phyloP scores from a whole-genome alignment of 2,329 filamentous ascomycete species.

The Xylariaceae sp. region DNA sequence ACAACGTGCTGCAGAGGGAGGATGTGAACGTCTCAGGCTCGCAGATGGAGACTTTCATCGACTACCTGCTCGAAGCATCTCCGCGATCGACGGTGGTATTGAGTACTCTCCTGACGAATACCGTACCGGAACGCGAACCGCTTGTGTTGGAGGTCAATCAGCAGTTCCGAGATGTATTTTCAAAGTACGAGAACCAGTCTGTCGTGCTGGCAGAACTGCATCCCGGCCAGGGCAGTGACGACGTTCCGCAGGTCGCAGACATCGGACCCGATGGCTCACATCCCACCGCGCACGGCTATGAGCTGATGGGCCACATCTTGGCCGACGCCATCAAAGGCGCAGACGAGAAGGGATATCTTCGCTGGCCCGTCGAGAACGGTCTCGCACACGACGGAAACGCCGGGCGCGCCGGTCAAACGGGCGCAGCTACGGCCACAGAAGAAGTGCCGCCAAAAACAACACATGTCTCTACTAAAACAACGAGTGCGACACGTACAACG shows the following conservation, averaged over 20 bases:
- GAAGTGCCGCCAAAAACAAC: constrained; percentile 11
- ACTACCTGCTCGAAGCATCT: constrained; percentile 27
- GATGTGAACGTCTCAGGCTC: constrained; percentile 23
- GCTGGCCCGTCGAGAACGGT: constrained; percentile 24
- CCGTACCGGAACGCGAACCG: constrained; percentile 24
- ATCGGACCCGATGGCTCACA: constrained; percentile 29
- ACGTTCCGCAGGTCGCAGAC: constrained; percentile 20
- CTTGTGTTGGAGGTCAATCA: constrained; percentile 25
- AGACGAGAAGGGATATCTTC: constrained; percentile 23
- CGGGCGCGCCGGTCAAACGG: constrained; percentile 12
- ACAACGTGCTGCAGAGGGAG: constrained; percentile 29
- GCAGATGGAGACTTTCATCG: constrained; percentile 26
- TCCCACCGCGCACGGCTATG: constrained; percentile 25
- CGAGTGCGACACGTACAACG: neutral
- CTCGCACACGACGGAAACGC: constrained; percentile 24
- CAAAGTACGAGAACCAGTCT: constrained; percentile 22
- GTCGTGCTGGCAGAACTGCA: constrained; percentile 32
- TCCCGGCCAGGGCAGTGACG: constrained; percentile 21
- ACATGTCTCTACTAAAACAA: neutral
- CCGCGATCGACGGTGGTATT: constrained; percentile 28
- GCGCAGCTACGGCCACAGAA: constrained; percentile 8
- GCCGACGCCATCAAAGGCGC: constrained; percentile 22
- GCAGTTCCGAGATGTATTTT: constrained; percentile 27
- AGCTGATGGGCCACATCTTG: constrained; percentile 27
- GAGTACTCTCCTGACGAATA: constrained; percentile 29